Evolutionary conservation across 2,329 filamentous ascomycete species (phyloP).

Genomic region (Ceratocystis alfenasii): DNA sequence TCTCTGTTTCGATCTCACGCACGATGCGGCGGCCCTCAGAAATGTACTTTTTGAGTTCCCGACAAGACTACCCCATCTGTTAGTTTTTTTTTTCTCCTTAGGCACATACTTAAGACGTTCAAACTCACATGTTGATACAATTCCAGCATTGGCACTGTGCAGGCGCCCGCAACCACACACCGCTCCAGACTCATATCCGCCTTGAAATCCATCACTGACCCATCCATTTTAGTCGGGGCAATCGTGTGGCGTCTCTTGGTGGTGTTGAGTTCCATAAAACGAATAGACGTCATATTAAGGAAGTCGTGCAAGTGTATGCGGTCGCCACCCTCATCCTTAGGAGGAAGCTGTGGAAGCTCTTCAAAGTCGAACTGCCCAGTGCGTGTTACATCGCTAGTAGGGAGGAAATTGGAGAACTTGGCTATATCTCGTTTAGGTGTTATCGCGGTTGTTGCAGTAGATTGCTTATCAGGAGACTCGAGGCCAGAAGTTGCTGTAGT

Average conservation of each 20-base stretch:
- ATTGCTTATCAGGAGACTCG: conserved; percentile 34
- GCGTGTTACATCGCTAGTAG: conserved; percentile 25
- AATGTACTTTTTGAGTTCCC: conserved; percentile 93
- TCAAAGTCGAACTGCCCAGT: conserved; percentile 31
- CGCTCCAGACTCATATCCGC: conserved; percentile 55
- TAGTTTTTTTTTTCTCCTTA: neutral
- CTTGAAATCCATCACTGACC: conserved; percentile 32
- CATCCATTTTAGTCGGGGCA: conserved; percentile 42
- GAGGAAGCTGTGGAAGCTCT: conserved; percentile 27
- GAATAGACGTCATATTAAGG: conserved; percentile 86
- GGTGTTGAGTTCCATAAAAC: conserved; percentile 97
- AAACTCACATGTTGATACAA: conserved; percentile 53
- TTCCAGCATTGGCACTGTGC: conserved; percentile 84
- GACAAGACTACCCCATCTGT: conserved; percentile 56
- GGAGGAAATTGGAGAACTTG: conserved; percentile 15
- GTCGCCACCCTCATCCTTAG: conserved; percentile 37
- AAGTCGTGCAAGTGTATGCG: conserved; percentile 82
- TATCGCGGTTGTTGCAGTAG: conserved; percentile 40
- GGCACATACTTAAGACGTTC: neutral
- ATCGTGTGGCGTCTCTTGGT: conserved; percentile 84
- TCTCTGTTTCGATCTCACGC: conserved; percentile 79
- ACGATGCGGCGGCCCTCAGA: conserved; percentile 84
- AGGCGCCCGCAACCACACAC: conserved; percentile 78
- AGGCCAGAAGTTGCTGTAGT: conserved; percentile 30
- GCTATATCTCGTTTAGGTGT: conserved; percentile 25